Base-by-base conservation (phyloP, 371 early-diverging fungal genomes). In the Mortierella sp. region DNA sequence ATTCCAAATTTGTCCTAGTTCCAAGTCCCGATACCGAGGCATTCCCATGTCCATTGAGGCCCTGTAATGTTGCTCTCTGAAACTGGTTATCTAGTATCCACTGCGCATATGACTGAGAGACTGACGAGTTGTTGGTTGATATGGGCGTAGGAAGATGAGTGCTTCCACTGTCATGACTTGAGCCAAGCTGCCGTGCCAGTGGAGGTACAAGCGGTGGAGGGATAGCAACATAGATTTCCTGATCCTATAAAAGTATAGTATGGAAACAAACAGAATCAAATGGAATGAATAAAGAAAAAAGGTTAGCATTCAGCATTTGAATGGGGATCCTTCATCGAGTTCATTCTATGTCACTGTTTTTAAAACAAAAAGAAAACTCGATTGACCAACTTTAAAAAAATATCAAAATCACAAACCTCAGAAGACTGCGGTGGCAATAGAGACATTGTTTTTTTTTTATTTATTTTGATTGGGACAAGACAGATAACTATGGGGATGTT, bases 191-290 rank as follows among this genome's bases (percentile, higher is more conserved):
- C 31, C 49, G 77, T 3, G 60, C 60, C 6, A 77, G 59, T 2
- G 76, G 72, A 13, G 68, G 29, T 15, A 77, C 62, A 12, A 77
- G 45, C 0, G 77, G 72, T 23, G 77, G 77, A 1, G 77, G 77
- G 9, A 77, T 68, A 3, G 77, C 77, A 8, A 77, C 58, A 40
- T 32, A 72, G 10, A 77, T 72, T 15, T 60, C 61, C 0, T 76
- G 37, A 22, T 68, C 60, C 54, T 32, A 10, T 12, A 22, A 31
- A 26, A 22, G 2, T 9, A 58, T 22, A 17, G 22, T 42, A 61
- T n/a, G n/a, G n/a, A n/a, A n/a, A n/a, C n/a, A n/a, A n/a, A n/a
- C n/a, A n/a, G n/a, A n/a, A n/a, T n/a, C 26, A 17, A 47, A 31
- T 22, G 4, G 1, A 32, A 47, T 13, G 19, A 61, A 32, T 17